These are phyloP conservation scores for Colletotrichum phormii DNA, from an alignment of 2,329 filamentous ascomycete genomes.

Conservation along the genomic window DNA sequence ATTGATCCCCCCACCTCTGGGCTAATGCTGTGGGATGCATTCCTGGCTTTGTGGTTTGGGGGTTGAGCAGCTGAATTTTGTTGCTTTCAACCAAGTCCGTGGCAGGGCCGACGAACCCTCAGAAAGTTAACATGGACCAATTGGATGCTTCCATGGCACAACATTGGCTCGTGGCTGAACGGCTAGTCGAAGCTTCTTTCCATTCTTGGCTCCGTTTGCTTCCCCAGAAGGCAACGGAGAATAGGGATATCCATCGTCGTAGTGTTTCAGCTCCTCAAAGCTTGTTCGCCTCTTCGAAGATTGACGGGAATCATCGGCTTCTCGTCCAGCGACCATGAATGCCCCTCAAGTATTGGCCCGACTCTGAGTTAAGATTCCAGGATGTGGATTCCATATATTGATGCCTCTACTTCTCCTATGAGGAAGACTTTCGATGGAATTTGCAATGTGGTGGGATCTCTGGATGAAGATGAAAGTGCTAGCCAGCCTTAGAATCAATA, in stretches of 20 bases:
- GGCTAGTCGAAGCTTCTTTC: neutral
- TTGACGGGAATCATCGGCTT: neutral
- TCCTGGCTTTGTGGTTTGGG: neutral
- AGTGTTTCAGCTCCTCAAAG: neutral
- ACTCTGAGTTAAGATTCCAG: neutral
- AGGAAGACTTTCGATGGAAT: too few relatives aligned
- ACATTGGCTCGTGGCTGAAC: neutral
- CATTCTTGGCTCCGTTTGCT: neutral
- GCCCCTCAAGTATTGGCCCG: neutral
- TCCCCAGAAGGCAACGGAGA: neutral
- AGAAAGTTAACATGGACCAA: neutral
- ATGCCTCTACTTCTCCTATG: too few relatives aligned
- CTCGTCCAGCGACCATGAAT: neutral
- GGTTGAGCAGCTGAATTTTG: neutral
- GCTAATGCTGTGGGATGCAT: neutral
- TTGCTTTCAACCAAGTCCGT: neutral
- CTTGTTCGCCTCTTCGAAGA: neutral
- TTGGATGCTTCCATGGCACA: neutral
- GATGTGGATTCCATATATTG: too few relatives aligned
- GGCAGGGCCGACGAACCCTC: too few relatives aligned
- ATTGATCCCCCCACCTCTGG: neutral
- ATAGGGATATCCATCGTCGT: neutral
- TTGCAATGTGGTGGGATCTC: too few relatives aligned
- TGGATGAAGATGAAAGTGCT: too few relatives aligned
- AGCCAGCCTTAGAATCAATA: too few relatives aligned